These are phyloP conservation scores for Ceratocystis lukuohia DNA, from an alignment of 2,329 filamentous ascomycete species.

Conservation along the genomic window DNA sequence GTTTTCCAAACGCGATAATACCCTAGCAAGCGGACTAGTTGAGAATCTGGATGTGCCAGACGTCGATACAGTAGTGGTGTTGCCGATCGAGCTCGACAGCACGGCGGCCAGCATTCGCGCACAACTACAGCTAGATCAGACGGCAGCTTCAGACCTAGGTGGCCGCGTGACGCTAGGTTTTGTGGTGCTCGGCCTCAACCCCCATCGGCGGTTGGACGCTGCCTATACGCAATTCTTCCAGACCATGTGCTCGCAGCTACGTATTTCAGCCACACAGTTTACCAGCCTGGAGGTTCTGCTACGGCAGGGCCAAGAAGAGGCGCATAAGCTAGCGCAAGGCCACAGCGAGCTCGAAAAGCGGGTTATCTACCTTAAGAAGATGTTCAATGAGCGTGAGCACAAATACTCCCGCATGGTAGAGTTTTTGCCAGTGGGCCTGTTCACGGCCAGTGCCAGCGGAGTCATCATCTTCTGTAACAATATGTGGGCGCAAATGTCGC, in stretches of 20 bases:
- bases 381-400: constrained; percentile 55
- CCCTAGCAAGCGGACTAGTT: constrained; percentile 45
- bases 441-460: constrained; percentile 62
- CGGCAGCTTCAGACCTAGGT: constrained; percentile 26
- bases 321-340: constrained; percentile 56
- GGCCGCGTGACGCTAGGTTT: constrained; percentile 29
- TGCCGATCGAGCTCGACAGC: constrained; percentile 64
- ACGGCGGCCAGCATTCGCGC: constrained; percentile 52
- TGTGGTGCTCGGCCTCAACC: constrained; percentile 25
- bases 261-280: constrained; percentile 9
- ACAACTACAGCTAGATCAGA: constrained; percentile 52
- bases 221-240: constrained; percentile 62
- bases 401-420: constrained; percentile 76
- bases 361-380: constrained; percentile 32
- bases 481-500: constrained; percentile 59
- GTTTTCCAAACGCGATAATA: constrained; percentile 52
- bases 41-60: constrained; percentile 56
- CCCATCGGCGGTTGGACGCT: constrained; percentile 62
- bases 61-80: constrained; percentile 60
- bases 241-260: constrained; percentile 27
- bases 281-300: constrained; percentile 45
- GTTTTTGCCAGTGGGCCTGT: constrained; percentile 71
- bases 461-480: constrained; percentile 70
- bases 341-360: constrained; percentile 47
- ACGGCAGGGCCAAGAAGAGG: constrained; percentile 71